Evolutionary conservation across 2,329 filamentous ascomycete genomes (phyloP).

Genomic region (Magnaporthiopsis rhizophila): DNA sequence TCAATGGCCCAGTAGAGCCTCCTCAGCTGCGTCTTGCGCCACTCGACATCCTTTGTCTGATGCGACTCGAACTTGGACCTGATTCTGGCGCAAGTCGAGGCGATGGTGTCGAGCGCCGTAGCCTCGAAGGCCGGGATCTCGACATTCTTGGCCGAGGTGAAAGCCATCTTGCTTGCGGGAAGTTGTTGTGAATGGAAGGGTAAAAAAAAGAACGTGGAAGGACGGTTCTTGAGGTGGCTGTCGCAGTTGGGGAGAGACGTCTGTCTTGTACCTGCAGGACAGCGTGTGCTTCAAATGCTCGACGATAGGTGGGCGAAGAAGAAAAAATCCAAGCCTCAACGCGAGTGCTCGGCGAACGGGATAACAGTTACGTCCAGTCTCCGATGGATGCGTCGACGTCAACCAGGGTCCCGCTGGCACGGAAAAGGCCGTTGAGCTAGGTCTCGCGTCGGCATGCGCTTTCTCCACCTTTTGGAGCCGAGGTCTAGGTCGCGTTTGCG

Average conservation of each 20-base stretch:
- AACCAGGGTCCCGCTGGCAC: no score
- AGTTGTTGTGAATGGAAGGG: no score
- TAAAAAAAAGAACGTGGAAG: neutral
- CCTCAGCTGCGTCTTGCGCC: slow-evolving; percentile 76
- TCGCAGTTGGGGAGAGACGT: neutral
- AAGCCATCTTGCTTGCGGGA: slow-evolving; percentile 25
- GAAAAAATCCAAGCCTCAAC: neutral
- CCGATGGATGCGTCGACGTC: neutral
- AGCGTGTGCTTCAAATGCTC: neutral
- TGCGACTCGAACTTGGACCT: slow-evolving; percentile 67
- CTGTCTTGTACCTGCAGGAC: neutral
- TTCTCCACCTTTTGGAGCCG: slow-evolving; percentile 5
- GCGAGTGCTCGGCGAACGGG: neutral
- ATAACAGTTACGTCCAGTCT: no score
- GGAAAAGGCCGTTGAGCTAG: neutral
- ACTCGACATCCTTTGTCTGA: slow-evolving; percentile 75
- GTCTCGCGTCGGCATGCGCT: neutral
- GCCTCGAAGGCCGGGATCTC: slow-evolving; percentile 43
- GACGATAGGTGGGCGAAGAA: neutral
- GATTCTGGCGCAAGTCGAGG: slow-evolving; percentile 48
- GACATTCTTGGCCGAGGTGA: slow-evolving; percentile 16
- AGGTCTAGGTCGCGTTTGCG: neutral
- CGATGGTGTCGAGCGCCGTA: slow-evolving; percentile 61
- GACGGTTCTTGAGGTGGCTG: neutral
- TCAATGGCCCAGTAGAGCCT: slow-evolving; percentile 91